These are phyloP conservation scores for Ehretia macrophylla DNA, from an alignment of 257 asterid species.

Conservation along the genomic window DNA sequence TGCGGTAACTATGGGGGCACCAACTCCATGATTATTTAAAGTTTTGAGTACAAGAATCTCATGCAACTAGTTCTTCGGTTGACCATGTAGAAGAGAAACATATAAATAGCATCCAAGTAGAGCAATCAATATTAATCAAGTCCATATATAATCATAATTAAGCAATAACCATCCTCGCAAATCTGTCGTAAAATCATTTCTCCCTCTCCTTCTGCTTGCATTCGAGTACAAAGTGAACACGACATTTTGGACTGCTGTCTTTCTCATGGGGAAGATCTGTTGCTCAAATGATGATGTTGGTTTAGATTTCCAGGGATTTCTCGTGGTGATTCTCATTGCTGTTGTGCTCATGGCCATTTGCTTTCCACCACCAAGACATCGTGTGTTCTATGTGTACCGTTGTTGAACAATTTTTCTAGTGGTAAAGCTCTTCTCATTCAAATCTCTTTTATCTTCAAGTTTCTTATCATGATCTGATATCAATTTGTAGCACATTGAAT, in stretches of 20 bases:
- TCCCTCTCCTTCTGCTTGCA: background rate
- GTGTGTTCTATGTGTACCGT: conserved; percentile 13
- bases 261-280: conserved; percentile 31
- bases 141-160: background rate
- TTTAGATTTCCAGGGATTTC: conserved; percentile 13
- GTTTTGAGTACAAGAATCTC: too few species aligned
- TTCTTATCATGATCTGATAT: background rate
- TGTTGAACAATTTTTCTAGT: background rate
- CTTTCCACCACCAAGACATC: conserved; percentile 16
- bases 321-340: conserved; percentile 23
- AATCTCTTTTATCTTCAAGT: background rate
- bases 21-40: too few species aligned
- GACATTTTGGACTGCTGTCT: too few species aligned
- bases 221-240: background rate
- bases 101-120: too few species aligned
- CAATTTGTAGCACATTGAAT: background rate
- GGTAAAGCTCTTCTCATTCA: background rate
- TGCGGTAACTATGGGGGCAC: too few species aligned
- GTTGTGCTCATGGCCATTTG: conserved; percentile 26
- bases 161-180: background rate
- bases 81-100: too few species aligned
- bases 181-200: too few species aligned
- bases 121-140: too few species aligned
- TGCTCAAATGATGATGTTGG: conserved; percentile 20
- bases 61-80: too few species aligned